phyloP scores from a whole-genome alignment of 768 basidiomycete species.

The Phallus indusiatus region DNA sequence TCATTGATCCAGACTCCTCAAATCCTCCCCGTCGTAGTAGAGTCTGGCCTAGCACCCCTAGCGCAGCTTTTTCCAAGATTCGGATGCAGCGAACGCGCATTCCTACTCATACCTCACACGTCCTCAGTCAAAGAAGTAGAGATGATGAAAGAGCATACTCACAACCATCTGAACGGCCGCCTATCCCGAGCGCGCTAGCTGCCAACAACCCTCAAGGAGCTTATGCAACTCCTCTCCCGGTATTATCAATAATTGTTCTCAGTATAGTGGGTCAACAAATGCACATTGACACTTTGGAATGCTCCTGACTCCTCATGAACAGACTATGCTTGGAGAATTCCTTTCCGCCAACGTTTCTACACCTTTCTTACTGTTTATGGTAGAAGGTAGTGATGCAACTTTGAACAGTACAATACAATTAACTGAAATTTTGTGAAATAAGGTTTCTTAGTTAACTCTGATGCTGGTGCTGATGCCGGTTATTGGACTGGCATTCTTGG shows the following conservation, averaged over 20 bases:
- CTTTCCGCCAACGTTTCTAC: constrained; percentile 87
- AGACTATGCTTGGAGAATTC: constrained; percentile 95
- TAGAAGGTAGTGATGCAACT: constrained; percentile 48
- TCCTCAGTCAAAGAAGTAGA: not conserved
- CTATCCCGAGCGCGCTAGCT: constrained; percentile 69
- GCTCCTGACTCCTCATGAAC: not conserved
- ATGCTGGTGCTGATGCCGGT: constrained; percentile 77
- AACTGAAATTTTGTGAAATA: constrained; percentile 17
- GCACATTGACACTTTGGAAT: not conserved
- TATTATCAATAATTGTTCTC: constrained; percentile 82
- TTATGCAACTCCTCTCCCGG: constrained; percentile 74
- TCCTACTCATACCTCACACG: constrained; percentile 4
- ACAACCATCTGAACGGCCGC: constrained; percentile 41
- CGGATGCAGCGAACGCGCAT: not conserved
- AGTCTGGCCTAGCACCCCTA: constrained; percentile 11
- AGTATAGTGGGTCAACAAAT: constrained; percentile 60
- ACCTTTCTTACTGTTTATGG: constrained; percentile 93
- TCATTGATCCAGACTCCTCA: not conserved
- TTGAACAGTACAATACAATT: not conserved
- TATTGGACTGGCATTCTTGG: constrained; percentile 84
- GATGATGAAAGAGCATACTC: constrained; percentile 1
- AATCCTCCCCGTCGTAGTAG: not conserved
- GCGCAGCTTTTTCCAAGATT: not conserved
- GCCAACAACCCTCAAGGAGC: constrained; percentile 38
- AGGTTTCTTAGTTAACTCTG: constrained; percentile 57